Evolutionary conservation across 2,329 filamentous ascomycete genomes (phyloP).

Genomic region (Botrytis elliptica): DNA sequence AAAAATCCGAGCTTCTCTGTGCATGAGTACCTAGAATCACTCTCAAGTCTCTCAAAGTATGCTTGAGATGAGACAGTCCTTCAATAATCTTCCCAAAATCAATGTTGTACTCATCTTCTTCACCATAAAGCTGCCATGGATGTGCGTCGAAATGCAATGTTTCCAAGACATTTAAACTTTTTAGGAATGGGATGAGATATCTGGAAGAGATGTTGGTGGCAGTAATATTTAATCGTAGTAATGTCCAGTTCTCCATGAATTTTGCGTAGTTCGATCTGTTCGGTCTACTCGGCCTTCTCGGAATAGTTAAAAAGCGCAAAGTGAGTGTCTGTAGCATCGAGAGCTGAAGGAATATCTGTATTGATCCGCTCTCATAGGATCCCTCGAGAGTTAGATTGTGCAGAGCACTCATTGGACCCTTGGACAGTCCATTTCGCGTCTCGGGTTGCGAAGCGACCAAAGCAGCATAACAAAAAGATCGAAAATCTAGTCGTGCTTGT

Average conservation of each 20-base stretch:
- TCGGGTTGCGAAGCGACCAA: too few species aligned
- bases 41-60: not conserved
- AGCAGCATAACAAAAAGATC: too few species aligned
- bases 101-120: not conserved
- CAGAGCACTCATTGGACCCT: not conserved
- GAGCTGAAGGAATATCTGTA: not conserved
- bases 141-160: not conserved
- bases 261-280: not conserved
- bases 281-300: not conserved
- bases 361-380: not conserved
- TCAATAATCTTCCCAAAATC: not conserved
- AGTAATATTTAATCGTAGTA: not conserved
- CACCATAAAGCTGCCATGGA: not conserved
- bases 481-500: too few species aligned
- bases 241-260: not conserved
- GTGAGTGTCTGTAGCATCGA: not conserved
- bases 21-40: not conserved
- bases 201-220: too few species aligned
- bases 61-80: not conserved
- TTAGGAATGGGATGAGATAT: not conserved
- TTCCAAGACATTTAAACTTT: not conserved
- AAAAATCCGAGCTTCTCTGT: not conserved
- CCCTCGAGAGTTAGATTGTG: not conserved
- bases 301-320: not conserved
- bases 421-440: too few species aligned